Conservation (phyloP, 768 basidiomycete species). For the Suillus decipiens region DNA sequence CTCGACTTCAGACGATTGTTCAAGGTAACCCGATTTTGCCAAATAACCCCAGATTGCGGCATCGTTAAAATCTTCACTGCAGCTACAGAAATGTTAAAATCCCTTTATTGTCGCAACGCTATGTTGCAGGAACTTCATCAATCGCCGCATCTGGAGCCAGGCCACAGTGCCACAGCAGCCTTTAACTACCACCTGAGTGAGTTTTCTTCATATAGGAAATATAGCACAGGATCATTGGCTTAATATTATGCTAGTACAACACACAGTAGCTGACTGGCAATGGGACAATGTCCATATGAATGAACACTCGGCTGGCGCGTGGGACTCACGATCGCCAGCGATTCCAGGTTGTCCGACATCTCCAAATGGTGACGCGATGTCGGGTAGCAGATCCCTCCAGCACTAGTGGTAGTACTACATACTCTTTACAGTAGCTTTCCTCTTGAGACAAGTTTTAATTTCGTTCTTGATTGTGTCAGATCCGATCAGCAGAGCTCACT, state of each 20-base stretch:
- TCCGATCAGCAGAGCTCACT: too few species aligned
- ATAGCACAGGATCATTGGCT: neutral
- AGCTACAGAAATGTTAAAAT: neutral
- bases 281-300: neutral
- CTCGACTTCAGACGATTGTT: constrained; percentile 1
- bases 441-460: neutral
- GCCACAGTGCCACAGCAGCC: neutral
- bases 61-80: neutral
- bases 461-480: too few species aligned
- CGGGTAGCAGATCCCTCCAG: too few species aligned
- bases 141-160: neutral
- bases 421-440: neutral
- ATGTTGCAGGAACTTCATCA: neutral
- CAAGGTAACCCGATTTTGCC: neutral
- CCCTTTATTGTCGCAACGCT: neutral
- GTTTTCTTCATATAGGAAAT: neutral
- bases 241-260: neutral
- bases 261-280: too few species aligned
- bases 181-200: neutral
- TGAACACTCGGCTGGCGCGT: neutral
- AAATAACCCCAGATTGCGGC: neutral
- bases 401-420: neutral
- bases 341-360: neutral
- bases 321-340: neutral
- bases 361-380: neutral